Conservation (phyloP, 164 flowering plant genomes). For the Hamamelis virginiana region DNA sequence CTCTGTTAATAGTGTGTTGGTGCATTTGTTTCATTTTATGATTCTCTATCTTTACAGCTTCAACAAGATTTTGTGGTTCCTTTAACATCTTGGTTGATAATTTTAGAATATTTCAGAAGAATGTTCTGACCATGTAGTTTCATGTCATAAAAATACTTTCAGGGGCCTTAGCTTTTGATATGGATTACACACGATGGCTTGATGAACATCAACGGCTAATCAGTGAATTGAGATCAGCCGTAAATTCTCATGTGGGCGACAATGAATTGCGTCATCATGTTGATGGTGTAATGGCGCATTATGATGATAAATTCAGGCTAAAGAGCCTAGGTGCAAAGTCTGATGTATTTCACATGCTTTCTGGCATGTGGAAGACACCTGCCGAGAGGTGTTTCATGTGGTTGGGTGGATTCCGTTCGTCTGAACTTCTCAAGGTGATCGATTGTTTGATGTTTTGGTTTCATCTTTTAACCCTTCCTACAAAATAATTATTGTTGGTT, state of each 20-base stretch:
- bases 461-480: background rate
- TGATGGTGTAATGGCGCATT: slow-evolving; percentile 74
- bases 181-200: slow-evolving; percentile 85
- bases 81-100: too few species aligned
- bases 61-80: too few species aligned
- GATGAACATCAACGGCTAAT: slow-evolving; percentile 79
- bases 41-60: too few species aligned
- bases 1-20: too few species aligned
- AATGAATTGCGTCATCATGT: slow-evolving; percentile 63
- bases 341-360: slow-evolving; percentile 87
- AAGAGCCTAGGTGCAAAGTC: slow-evolving; percentile 66
- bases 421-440: slow-evolving; percentile 85
- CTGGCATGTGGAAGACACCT: slow-evolving; percentile 95
- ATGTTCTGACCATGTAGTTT: background rate
- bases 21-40: too few species aligned
- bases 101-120: too few species aligned
- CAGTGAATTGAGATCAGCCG: slow-evolving; percentile 68
- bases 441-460: background rate
- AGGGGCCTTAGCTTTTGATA: slow-evolving; percentile 77
- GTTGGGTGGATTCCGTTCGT: slow-evolving; percentile 92
- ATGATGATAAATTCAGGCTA: slow-evolving; percentile 67
- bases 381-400: slow-evolving; percentile 93
- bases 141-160: slow-evolving; percentile 9
- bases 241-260: slow-evolving; percentile 61
- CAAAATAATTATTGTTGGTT: background rate